Evolutionary conservation across 257 asterid genomes (phyloP), one percentile per base, ranked within the genome.

Genomic region (Sherardia arvensis): DNA sequence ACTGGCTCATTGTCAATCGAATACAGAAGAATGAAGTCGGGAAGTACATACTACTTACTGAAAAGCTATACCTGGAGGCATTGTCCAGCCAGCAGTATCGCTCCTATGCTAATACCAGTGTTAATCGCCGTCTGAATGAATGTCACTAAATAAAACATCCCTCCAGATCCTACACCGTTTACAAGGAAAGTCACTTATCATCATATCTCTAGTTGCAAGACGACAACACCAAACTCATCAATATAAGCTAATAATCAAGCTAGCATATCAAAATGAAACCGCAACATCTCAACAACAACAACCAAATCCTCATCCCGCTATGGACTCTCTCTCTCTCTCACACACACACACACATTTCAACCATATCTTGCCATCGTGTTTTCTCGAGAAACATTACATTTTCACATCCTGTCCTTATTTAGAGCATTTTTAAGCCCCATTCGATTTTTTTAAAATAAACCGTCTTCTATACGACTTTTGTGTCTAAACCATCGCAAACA

Each of bases 131-230:
- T 92, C 73, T 92, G 99, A 74, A 92, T 85, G 82, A 87, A 77
- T 76, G 90, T 73, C 69, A 89, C 97, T 59, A 89, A 84, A 73
- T 89, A 89, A 81, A 71, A 89, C 96, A 92, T 87, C 97, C 97
- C 83, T 4, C 96, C 99, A 1, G 94, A 82, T 23, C 99, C 99
- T 92, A 61, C 40, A 53, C 28, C 45, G 53, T 53, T 36, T 49
- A 56, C 20, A 58, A 63, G 28, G 25, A 53, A 20, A 2, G 53
- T 9, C 56, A 21, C 18, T 21, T 27, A 18, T 69, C 40, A 64
- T 36, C 28, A 28, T 9, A 32, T 33, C 26, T 17, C 30, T 47
- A 64, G 56, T 25, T 7, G 30, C n/a, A 12, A 12, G 11, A 10
- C 26, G 1, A 55, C 27, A 26, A 48, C 59, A 17, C 25, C 29